phyloP scores from a whole-genome alignment of 805 yeast species.

The Kockiozyma suomiensis region DNA sequence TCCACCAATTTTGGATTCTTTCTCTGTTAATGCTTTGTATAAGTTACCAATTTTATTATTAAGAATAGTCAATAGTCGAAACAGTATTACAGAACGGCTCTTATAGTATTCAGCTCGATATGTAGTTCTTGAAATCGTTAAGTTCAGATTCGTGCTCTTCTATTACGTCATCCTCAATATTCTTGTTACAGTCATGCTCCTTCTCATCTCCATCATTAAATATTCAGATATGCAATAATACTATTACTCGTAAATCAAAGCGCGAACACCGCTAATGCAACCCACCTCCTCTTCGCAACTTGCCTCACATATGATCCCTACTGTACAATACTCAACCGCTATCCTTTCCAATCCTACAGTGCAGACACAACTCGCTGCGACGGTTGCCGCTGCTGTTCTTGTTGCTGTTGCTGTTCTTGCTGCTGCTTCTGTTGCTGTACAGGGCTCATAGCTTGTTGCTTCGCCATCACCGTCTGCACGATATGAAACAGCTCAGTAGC shows the following conservation, averaged over 20 bases:
- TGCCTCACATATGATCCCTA: background rate
- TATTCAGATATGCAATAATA: no score
- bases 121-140: no score
- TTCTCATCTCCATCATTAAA: no score
- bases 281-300: background rate
- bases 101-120: no score
- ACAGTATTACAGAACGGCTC: no score
- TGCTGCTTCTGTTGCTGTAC: constrained; percentile 6
- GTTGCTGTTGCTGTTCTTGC: background rate
- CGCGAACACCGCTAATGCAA: background rate
- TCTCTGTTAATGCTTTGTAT: background rate
- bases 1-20: background rate
- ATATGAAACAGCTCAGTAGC: constrained; percentile 25
- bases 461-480: constrained; percentile 18
- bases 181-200: no score
- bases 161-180: no score
- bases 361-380: constrained; percentile 1
- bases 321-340: background rate
- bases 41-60: no score
- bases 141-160: no score
- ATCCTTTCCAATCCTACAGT: background rate
- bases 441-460: constrained; percentile 1
- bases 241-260: no score
- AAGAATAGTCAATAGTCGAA: no score
- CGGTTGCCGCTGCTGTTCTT: background rate